A percentile compares a stretch with the other conserved stretches of the same genome.
These are phyloP conservation scores for Aspergillus olivimuriae DNA, from an alignment of 495 filamentous ascomycete genomes.

Conservation along the genomic window DNA sequence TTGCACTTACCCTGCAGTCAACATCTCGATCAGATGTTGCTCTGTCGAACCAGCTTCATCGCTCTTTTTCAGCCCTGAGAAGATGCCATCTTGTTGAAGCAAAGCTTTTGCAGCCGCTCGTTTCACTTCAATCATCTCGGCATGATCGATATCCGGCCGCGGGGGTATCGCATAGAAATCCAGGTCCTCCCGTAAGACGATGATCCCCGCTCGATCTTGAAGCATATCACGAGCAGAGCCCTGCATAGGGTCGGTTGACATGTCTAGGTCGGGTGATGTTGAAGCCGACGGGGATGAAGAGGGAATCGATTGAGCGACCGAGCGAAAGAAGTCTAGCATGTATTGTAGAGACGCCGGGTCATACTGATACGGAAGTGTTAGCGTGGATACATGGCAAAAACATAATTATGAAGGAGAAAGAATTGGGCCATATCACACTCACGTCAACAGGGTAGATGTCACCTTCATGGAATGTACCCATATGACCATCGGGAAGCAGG, in stretches of 20 bases:
- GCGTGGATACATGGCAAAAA: slow-evolving; percentile 47
- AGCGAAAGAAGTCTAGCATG: slow-evolving; percentile 99
- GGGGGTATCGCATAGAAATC: slow-evolving; percentile 99
- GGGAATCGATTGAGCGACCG: slow-evolving; percentile 89
- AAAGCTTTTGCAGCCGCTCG: slow-evolving; percentile 82
- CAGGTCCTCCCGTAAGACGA: slow-evolving; percentile 91
- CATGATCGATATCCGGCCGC: slow-evolving; percentile 69
- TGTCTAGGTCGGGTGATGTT: slow-evolving; percentile 54
- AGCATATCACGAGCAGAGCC: slow-evolving; percentile 70
- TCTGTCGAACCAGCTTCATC: slow-evolving; percentile 95
- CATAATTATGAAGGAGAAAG: slow-evolving; percentile 23
- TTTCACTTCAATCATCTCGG: slow-evolving; percentile 96
- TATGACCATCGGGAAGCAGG: slow-evolving; percentile 92
- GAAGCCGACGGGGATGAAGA: slow-evolving; percentile 56
- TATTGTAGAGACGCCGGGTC: slow-evolving; percentile 94
- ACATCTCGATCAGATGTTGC: slow-evolving; percentile 98
- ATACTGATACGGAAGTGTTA: slow-evolving; percentile 58
- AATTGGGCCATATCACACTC: slow-evolving; percentile 32
- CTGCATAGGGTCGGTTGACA: slow-evolving; percentile 61
- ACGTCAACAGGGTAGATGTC: slow-evolving; percentile 98
- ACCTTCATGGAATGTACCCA: slow-evolving; percentile 86
- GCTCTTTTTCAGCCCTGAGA: slow-evolving; percentile 87
- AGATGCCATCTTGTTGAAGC: slow-evolving; percentile 89
- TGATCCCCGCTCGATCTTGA: slow-evolving; percentile 90
- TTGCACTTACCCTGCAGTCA: slow-evolving; percentile 82